Conservation (phyloP, 768 basidiomycete genomes). For the Trametes cingulata region DNA sequence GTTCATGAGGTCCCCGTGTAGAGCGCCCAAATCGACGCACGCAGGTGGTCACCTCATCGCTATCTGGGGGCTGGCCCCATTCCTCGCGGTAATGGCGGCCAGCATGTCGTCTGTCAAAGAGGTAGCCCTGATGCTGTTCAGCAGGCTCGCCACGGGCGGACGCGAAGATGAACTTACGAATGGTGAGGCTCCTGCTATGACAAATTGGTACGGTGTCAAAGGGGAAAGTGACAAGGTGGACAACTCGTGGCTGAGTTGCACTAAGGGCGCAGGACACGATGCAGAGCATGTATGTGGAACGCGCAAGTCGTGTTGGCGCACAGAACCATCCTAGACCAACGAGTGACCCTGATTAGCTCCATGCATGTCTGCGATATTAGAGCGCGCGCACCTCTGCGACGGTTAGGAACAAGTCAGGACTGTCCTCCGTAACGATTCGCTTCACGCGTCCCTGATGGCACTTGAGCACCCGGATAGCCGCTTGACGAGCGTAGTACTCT, state of each 20-base stretch:
- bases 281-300: conserved; percentile 63
- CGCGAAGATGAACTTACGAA: conserved; percentile 52
- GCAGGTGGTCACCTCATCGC: conserved; percentile 66
- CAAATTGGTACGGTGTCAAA: conserved; percentile 79
- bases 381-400: conserved; percentile 81
- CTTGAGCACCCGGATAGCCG: conserved; percentile 53
- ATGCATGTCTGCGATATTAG: no score
- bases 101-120: conserved; percentile 80
- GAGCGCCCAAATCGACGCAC: conserved; percentile 75
- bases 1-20: conserved; percentile 37
- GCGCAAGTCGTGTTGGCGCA: conserved; percentile 85
- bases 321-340: conserved; percentile 75
- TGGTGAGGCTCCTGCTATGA: conserved; percentile 80
- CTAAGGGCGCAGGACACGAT: conserved; percentile 70
- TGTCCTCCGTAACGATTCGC: conserved; percentile 76
- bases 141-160: conserved; percentile 10
- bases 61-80: conserved; percentile 63
- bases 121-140: conserved; percentile 56
- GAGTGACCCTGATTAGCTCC: no score
- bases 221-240: conserved; percentile 77
- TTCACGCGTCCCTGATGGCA: conserved; percentile 80
- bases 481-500: conserved; percentile 45
- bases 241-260: conserved; percentile 63
- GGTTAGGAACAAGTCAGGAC: conserved; percentile 73
- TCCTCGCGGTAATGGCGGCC: conserved; percentile 61